Evolutionary conservation across 2,329 filamentous ascomycete genomes (phyloP).

Genomic region (Didymella pinodella): DNA sequence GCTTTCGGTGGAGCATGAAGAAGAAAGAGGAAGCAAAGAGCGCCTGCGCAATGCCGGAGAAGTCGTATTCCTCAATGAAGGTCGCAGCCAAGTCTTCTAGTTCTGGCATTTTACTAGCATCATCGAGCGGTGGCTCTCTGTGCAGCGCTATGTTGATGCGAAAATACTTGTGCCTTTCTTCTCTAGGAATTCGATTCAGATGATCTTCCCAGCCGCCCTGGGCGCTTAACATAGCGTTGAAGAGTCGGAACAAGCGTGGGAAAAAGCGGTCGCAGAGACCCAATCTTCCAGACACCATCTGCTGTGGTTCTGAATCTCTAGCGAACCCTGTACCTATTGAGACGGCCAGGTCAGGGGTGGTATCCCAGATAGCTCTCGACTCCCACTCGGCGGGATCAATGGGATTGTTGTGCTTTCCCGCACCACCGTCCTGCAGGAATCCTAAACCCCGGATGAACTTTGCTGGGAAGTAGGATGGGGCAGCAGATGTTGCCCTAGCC

Average conservation of each 20-base stretch:
- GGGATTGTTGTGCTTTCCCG: background rate
- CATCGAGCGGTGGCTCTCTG: background rate
- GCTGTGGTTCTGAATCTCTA: background rate
- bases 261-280: background rate
- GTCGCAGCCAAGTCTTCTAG: background rate
- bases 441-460: background rate
- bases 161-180: background rate
- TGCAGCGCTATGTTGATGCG: background rate
- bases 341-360: slow-evolving; percentile 15
- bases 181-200: background rate
- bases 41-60: slow-evolving; percentile 4
- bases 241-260: background rate
- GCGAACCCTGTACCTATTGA: slow-evolving; percentile 25
- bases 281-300: background rate
- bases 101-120: background rate
- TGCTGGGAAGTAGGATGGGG: slow-evolving; percentile 17
- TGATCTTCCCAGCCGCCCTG: background rate
- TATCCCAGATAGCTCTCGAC: background rate
- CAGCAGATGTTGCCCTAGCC: slow-evolving; percentile 23
- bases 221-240: background rate
- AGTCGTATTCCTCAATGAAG: slow-evolving; percentile 17
- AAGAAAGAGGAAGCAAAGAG: background rate
- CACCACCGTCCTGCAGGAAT: background rate
- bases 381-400: background rate
- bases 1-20: background rate